Evolutionary conservation across 2,329 filamentous ascomycete species (phyloP).

Genomic region (Xylariaceae sp.): DNA sequence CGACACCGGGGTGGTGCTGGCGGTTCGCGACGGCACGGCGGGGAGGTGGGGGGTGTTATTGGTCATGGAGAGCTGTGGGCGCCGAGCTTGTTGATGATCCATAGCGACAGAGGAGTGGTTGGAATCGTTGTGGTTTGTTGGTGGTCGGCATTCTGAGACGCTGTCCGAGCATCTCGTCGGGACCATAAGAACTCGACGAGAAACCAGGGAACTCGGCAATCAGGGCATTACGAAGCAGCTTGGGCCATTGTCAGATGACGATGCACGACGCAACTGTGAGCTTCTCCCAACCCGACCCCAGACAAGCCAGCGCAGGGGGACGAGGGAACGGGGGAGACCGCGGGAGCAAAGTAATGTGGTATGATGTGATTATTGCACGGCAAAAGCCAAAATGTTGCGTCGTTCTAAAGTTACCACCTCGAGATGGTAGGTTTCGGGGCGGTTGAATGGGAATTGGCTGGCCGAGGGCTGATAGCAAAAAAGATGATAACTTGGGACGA

Average conservation of each 20-base stretch:
- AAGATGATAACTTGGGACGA: constrained; percentile 11
- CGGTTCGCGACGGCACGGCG: constrained; percentile 42
- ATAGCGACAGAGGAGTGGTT: constrained; percentile 25
- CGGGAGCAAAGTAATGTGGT: too few relatives aligned
- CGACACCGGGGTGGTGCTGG: constrained; percentile 53
- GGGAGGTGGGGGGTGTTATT: constrained; percentile 32
- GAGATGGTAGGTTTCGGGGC: too few relatives aligned
- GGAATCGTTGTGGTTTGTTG: constrained; percentile 20
- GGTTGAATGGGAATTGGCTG: constrained; percentile 4
- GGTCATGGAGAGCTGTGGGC: constrained; percentile 33
- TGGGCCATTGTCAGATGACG: constrained; percentile 9
- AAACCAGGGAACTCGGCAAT: constrained; percentile 1
- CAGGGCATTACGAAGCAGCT: constrained; percentile 7
- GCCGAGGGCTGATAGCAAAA: not conserved
- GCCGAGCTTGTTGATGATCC: constrained; percentile 29
- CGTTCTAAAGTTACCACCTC: too few relatives aligned
- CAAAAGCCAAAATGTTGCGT: too few relatives aligned
- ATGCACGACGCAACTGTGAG: not conserved
- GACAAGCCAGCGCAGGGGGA: too few relatives aligned
- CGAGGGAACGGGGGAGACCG: too few relatives aligned
- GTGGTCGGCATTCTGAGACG: constrained; percentile 29
- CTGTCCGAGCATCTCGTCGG: constrained; percentile 27
- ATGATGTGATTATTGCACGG: too few relatives aligned
- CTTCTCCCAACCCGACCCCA: not conserved
- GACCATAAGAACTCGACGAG: constrained; percentile 12